Percentiles rank a stretch among this genome's conserved stretches.
phyloP scores from a whole-genome alignment of 192 early-diverging fungal genomes.

The Coemansia sp. region DNA sequence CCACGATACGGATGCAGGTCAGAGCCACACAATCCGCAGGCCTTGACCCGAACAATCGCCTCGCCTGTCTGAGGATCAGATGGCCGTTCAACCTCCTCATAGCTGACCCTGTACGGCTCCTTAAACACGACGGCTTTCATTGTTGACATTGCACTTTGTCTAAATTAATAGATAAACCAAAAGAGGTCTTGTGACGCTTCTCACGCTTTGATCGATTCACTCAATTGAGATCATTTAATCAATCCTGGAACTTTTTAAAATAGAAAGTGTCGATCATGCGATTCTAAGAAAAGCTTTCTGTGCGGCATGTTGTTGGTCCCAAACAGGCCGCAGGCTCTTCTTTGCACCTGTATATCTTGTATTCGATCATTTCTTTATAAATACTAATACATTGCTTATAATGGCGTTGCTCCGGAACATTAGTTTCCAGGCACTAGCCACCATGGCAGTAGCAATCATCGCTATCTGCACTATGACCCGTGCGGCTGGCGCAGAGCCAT shows the following conservation, averaged over 20 bases:
- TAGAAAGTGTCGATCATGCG: not conserved
- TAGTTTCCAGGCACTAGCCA: not conserved
- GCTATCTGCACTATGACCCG: slow-evolving; percentile 7
- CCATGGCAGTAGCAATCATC: slow-evolving; percentile 3
- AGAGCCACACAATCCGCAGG: slow-evolving; percentile 55
- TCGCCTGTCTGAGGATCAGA: slow-evolving; percentile 39
- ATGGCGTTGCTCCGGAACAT: not conserved
- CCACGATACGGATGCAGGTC: slow-evolving; percentile 57
- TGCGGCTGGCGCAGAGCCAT: slow-evolving; percentile 3
- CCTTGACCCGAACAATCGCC: slow-evolving; percentile 54
- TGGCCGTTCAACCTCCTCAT: slow-evolving; percentile 37
- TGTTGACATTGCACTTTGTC: not conserved
- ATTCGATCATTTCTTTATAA: not conserved
- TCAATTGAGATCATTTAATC: not conserved
- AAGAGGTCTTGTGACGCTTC: not conserved
- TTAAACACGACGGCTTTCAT: slow-evolving; percentile 58
- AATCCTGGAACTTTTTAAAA: not conserved
- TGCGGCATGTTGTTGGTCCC: not conserved
- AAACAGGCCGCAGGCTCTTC: not conserved
- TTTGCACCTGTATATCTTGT: not conserved
- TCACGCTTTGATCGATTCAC: not conserved
- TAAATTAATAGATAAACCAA: not conserved
- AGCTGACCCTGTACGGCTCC: slow-evolving; percentile 37
- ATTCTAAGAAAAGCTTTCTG: not conserved
- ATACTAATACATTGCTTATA: not conserved